Conservation (phyloP, 495 filamentous ascomycete genomes). For the Penicillium crystallinum region DNA sequence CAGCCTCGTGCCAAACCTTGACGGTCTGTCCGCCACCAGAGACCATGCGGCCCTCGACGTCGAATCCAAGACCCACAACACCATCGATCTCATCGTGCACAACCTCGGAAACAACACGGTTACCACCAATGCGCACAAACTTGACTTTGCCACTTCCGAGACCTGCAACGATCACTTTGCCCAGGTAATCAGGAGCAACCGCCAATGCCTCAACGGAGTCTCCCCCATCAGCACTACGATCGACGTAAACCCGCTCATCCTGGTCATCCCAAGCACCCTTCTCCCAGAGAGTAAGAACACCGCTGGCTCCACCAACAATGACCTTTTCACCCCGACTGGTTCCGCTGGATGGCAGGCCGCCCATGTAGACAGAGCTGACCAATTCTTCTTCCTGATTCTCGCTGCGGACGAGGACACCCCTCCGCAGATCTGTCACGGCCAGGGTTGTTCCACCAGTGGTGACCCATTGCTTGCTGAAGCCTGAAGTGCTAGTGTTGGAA, state of each 20-base stretch:
- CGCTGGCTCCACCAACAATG: conserved; percentile 70
- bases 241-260: conserved; percentile 76
- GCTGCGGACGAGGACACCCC: conserved; percentile 74
- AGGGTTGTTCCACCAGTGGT: conserved; percentile 87
- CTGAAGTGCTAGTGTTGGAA: conserved; percentile 68
- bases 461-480: conserved; percentile 87
- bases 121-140: conserved; percentile 52
- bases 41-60: conserved; percentile 77
- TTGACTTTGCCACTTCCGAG: conserved; percentile 64
- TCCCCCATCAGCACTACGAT: conserved; percentile 47
- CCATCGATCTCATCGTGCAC: conserved; percentile 81
- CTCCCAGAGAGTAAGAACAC: conserved; percentile 88
- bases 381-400: conserved; percentile 94
- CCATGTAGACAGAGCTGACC: conserved; percentile 69
- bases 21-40: conserved; percentile 76
- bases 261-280: conserved; percentile 91
- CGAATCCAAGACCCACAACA: conserved; percentile 73
- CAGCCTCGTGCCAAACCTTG: conserved; percentile 76
- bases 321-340: conserved; percentile 66
- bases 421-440: conserved; percentile 79
- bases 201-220: conserved; percentile 71
- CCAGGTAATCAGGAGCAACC: conserved; percentile 58
- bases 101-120: conserved; percentile 55
- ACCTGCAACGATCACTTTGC: conserved; percentile 65
- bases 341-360: conserved; percentile 57